These are phyloP conservation scores for Penicillium sp. DNA, from an alignment of 2,329 filamentous ascomycete species.

Conservation along the genomic window DNA sequence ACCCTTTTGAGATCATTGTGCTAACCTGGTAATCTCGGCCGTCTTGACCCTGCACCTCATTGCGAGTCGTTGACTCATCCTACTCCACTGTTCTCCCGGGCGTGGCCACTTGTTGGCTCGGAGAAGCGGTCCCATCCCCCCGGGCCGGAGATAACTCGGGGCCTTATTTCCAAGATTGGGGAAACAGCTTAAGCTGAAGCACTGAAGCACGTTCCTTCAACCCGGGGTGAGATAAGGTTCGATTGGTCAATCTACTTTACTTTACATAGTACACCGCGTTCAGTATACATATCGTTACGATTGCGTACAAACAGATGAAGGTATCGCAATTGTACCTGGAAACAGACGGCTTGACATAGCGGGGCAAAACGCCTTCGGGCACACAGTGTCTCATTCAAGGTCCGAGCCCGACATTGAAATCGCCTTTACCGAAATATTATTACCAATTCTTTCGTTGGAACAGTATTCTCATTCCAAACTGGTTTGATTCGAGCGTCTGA, in stretches of 20 bases:
- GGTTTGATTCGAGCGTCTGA: neutral
- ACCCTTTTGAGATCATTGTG: neutral
- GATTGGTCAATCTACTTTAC: neutral
- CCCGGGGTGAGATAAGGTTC: neutral
- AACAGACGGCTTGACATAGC: neutral
- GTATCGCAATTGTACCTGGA: neutral
- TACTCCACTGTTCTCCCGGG: neutral
- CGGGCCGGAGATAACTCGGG: neutral
- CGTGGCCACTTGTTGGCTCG: neutral
- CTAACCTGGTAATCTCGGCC: neutral
- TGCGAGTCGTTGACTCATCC: constrained; percentile 1
- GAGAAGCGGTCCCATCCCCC: neutral
- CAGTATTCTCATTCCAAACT: neutral
- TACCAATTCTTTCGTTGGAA: neutral
- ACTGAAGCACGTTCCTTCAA: neutral
- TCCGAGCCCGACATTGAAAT: neutral
- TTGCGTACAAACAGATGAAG: neutral
- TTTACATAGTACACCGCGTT: neutral
- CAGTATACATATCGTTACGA: neutral
- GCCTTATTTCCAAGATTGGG: neutral
- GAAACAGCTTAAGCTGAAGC: neutral
- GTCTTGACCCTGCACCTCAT: neutral
- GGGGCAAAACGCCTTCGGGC: neutral
- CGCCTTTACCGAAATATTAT: neutral
- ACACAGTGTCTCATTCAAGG: neutral